Conservation (phyloP, 2,329 filamentous ascomycete species). For the Diplodia mutila region DNA sequence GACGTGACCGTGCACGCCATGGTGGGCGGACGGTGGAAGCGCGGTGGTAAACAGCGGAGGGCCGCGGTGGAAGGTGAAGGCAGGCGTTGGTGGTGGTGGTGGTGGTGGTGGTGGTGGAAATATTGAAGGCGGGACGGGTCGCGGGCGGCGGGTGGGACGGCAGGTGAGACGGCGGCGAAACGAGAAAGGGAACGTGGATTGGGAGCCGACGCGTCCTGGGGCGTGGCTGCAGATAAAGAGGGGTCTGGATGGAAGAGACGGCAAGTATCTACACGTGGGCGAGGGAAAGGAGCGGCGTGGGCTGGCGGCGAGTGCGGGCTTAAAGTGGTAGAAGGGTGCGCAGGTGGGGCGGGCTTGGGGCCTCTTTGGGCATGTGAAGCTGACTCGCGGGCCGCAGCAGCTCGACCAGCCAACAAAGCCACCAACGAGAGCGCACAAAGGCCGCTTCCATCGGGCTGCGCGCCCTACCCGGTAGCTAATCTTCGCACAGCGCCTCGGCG, state of each 20-base stretch:
- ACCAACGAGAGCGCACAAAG: neutral
- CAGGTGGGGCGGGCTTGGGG: slow-evolving; percentile 8
- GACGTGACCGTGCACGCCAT: slow-evolving; percentile 35
- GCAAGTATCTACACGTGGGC: slow-evolving; percentile 21
- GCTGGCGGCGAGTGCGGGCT: neutral
- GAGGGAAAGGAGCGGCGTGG: slow-evolving; percentile 5
- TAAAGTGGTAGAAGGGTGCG: slow-evolving; percentile 11
- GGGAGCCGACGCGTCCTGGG: neutral
- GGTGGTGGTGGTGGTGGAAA: neutral
- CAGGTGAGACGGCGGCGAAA: neutral
- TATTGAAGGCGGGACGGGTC: neutral
- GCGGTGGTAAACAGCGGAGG: neutral
- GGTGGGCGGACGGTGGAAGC: neutral
- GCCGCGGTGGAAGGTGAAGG: neutral
- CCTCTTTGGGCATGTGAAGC: slow-evolving; percentile 10
- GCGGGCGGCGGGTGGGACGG: slow-evolving; percentile 12
- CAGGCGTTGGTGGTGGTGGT: neutral
- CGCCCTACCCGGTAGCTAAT: neutral
- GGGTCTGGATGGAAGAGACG: slow-evolving; percentile 6
- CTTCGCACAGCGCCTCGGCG: slow-evolving; percentile 3
- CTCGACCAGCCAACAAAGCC: slow-evolving; percentile 10
- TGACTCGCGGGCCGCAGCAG: slow-evolving; percentile 13
- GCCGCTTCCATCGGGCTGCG: neutral
- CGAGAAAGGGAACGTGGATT: slow-evolving; percentile 5
- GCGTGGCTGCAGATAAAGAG: neutral